Percentiles rank a stretch among this genome's conserved stretches.
Evolutionary conservation across 768 basidiomycete genomes (phyloP).

Genomic region (Pisolithus microcarpus): DNA sequence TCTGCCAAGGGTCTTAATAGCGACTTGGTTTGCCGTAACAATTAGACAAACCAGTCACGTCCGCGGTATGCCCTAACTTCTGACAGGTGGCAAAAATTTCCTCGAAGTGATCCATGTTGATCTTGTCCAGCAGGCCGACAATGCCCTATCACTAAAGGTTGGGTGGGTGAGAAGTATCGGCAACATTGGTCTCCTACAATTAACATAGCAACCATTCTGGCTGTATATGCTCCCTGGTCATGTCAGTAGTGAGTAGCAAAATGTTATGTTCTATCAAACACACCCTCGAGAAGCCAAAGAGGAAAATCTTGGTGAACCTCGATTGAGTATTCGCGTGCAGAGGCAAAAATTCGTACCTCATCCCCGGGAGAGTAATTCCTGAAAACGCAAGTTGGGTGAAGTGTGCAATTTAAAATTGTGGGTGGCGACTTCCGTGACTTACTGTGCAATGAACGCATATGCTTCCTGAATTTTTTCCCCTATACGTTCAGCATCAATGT

Average conservation of each 20-base stretch:
- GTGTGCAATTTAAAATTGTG: background rate
- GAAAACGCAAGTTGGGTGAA: background rate
- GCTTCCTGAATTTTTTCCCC: conserved; percentile 72
- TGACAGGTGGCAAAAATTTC: conserved; percentile 56
- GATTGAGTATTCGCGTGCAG: conserved; percentile 2
- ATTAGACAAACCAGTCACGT: conserved; percentile 34
- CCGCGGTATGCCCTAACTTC: conserved; percentile 49
- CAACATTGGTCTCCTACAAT: conserved; percentile 38
- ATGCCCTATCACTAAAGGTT: conserved; percentile 39
- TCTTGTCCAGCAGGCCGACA: conserved; percentile 64
- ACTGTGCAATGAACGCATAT: conserved; percentile 79
- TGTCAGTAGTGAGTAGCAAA: conserved; percentile 2
- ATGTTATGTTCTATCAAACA: conserved; percentile 8
- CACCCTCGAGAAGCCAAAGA: conserved; percentile 74
- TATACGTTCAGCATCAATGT: conserved; percentile 17
- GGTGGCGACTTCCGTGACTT: conserved; percentile 20
- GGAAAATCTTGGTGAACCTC: conserved; percentile 48
- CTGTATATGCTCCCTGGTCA: conserved; percentile 66
- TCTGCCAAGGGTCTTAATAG: conserved; percentile 21
- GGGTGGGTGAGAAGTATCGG: background rate
- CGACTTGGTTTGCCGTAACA: background rate
- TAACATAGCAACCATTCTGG: conserved; percentile 64
- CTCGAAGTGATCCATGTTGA: conserved; percentile 67
- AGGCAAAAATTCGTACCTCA: conserved; percentile 39
- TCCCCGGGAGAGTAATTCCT: conserved; percentile 70